Percentiles rank a stretch among this genome's conserved stretches.
phyloP scores from a whole-genome alignment of 2,329 filamentous ascomycete genomes.

The Penicillium sp. region DNA sequence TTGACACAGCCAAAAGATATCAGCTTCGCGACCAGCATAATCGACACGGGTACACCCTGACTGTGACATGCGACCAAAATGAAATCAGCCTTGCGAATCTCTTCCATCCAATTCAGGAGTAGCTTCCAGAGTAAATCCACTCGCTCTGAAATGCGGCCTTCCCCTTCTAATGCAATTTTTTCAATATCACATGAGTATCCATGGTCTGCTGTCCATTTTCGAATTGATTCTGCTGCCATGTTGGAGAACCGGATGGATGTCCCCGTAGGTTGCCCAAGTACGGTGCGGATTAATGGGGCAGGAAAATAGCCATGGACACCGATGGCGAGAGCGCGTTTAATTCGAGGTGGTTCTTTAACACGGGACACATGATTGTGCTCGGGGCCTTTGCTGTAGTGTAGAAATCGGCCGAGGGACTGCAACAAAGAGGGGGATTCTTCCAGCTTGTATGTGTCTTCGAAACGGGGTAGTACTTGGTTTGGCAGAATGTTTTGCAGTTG shows the following conservation, averaged over 20 bases:
- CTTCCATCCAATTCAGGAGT: slow-evolving; percentile 90
- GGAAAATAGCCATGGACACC: slow-evolving; percentile 95
- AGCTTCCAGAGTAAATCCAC: slow-evolving; percentile 94
- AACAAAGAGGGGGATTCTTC: slow-evolving; percentile 62
- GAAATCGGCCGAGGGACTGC: slow-evolving; percentile 51
- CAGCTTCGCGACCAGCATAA: slow-evolving; percentile 90
- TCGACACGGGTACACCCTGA: slow-evolving; percentile 88
- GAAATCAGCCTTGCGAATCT: slow-evolving; percentile 83
- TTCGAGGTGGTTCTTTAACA: slow-evolving; percentile 65
- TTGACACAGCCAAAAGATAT: slow-evolving; percentile 86
- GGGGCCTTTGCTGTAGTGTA: slow-evolving; percentile 56
- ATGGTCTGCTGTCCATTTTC: slow-evolving; percentile 74
- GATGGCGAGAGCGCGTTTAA: slow-evolving; percentile 87
- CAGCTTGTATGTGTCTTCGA: slow-evolving; percentile 48
- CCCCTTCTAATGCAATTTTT: slow-evolving; percentile 90
- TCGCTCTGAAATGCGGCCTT: slow-evolving; percentile 85
- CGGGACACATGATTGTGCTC: slow-evolving; percentile 71
- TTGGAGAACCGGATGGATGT: slow-evolving; percentile 93
- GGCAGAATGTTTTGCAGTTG: slow-evolving; percentile 38
- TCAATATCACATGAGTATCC: slow-evolving; percentile 81
- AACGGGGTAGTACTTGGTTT: slow-evolving; percentile 51
- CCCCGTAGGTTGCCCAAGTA: slow-evolving; percentile 92
- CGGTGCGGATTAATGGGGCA: slow-evolving; percentile 78
- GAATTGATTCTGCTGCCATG: slow-evolving; percentile 79
- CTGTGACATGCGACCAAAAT: slow-evolving; percentile 92